Evolutionary conservation across 2,329 filamentous ascomycete species (phyloP).

Genomic region (Phyllosticta citribraziliensis): DNA sequence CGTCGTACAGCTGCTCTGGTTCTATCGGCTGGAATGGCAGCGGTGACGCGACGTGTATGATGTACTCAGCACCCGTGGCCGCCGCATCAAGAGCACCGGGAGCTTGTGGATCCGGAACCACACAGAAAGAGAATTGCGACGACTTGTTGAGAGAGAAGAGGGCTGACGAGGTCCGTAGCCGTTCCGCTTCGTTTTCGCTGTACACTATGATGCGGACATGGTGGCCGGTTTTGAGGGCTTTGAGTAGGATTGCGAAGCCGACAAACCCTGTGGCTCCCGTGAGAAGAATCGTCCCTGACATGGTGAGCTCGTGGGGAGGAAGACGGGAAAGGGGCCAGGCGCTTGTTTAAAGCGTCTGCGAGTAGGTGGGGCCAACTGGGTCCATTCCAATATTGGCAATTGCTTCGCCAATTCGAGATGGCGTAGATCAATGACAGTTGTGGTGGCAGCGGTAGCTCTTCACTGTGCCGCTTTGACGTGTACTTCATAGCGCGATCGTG

Average conservation of each 20-base stretch:
- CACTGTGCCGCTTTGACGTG: too few species aligned
- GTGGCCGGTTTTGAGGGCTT: conserved; percentile 21
- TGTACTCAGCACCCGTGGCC: conserved; percentile 18
- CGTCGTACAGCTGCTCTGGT: neutral
- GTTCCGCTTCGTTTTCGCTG: conserved; percentile 6
- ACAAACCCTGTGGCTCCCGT: conserved; percentile 28
- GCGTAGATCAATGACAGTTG: neutral
- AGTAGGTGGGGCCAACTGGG: neutral
- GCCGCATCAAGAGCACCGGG: conserved; percentile 28
- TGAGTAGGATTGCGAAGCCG: conserved; percentile 19
- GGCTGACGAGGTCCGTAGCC: conserved; percentile 1
- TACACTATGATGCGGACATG: conserved; percentile 22
- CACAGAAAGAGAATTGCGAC: conserved; percentile 16
- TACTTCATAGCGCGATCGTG: too few species aligned
- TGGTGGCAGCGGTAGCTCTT: too few species aligned
- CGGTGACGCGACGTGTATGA: conserved; percentile 13
- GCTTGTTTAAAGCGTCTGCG: neutral
- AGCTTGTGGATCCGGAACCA: conserved; percentile 27
- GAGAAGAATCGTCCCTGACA: conserved; percentile 15
- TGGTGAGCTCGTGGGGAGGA: neutral
- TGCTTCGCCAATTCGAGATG: neutral
- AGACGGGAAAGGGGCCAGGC: neutral
- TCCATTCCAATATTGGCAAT: neutral
- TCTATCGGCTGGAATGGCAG: neutral
- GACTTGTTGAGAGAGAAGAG: neutral